phyloP scores from a whole-genome alignment of 345 rosid genomes.

The Mangifera indica region DNA sequence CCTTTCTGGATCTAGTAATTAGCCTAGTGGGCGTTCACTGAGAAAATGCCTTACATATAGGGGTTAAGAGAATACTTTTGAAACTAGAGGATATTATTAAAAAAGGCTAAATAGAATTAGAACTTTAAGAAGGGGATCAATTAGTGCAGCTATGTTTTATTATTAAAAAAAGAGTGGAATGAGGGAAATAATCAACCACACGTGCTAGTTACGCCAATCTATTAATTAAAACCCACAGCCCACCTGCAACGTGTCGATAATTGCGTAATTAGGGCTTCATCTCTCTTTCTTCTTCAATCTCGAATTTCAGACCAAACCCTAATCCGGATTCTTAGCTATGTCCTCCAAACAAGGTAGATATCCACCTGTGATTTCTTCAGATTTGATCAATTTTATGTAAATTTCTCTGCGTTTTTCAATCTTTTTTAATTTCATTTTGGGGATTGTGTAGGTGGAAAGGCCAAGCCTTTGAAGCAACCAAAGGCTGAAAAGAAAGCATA shows the following conservation, averaged over 20 bases:
- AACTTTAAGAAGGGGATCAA: too few species aligned
- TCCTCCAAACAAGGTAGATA: constrained; percentile 59
- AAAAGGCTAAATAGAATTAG: too few species aligned
- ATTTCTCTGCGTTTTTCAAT: not conserved
- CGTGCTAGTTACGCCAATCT: not conserved
- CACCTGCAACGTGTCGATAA: not conserved
- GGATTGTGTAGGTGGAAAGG: constrained; percentile 61
- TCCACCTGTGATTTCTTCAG: not conserved
- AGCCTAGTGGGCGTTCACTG: too few species aligned
- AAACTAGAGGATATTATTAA: too few species aligned
- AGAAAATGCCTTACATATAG: too few species aligned
- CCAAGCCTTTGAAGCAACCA: constrained; percentile 84
- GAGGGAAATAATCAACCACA: not conserved
- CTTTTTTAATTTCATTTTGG: not conserved
- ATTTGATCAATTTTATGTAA: not conserved
- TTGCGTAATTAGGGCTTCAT: constrained; percentile 27
- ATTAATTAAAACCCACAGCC: not conserved
- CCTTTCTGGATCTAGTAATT: too few species aligned
- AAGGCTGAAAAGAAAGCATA: constrained; percentile 66
- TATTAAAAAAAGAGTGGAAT: not conserved
- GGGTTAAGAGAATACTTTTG: too few species aligned
- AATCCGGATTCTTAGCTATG: constrained; percentile 36
- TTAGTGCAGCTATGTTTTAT: too few species aligned
- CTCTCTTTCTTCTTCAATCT: not conserved
- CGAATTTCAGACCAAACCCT: constrained; percentile 13